A percentile compares a stretch with the other conserved stretches of the same genome.
These are phyloP conservation scores for Arthrinium puccinioides DNA, from an alignment of 2,329 filamentous ascomycete genomes.

Conservation along the genomic window DNA sequence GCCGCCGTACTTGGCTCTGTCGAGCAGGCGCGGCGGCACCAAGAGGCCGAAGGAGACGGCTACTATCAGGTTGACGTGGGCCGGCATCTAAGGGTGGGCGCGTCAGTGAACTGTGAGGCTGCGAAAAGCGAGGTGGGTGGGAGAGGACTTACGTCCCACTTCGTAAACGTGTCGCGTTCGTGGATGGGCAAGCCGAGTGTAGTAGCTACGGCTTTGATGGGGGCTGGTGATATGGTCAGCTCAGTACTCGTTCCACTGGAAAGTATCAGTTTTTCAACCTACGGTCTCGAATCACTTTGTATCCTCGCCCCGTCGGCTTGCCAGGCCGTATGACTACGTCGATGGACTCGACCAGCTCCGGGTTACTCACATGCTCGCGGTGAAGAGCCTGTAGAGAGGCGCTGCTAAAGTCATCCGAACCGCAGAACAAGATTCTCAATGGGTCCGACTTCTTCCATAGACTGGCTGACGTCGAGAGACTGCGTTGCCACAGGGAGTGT, in stretches of 20 bases:
- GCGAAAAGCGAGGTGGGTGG: background rate
- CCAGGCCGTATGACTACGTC: constrained; percentile 78
- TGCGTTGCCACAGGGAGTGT: no score
- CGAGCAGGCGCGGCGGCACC: constrained; percentile 70
- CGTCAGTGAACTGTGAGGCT: constrained; percentile 3
- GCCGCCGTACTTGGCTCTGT: constrained; percentile 68
- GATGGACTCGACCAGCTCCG: constrained; percentile 60
- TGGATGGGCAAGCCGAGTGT: constrained; percentile 61
- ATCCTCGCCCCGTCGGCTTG: constrained; percentile 69
- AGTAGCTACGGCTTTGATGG: constrained; percentile 60
- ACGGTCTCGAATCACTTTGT: constrained; percentile 63
- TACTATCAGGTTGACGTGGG: constrained; percentile 67
- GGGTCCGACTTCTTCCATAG: constrained; percentile 46
- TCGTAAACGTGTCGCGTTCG: constrained; percentile 72
- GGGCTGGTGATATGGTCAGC: constrained; percentile 44
- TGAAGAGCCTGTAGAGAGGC: constrained; percentile 65
- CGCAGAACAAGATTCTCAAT: constrained; percentile 85
- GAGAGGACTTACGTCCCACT: constrained; percentile 58
- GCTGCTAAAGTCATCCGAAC: constrained; percentile 86
- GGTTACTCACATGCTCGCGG: constrained; percentile 45
- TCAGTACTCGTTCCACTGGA: background rate
- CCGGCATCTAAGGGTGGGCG: constrained; percentile 40
- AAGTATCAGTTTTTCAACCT: constrained; percentile 12
- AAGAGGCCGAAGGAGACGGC: constrained; percentile 94
- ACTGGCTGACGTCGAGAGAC: no score